phyloP scores from a whole-genome alignment of 768 basidiomycete species.

The Collybia mongolica region DNA sequence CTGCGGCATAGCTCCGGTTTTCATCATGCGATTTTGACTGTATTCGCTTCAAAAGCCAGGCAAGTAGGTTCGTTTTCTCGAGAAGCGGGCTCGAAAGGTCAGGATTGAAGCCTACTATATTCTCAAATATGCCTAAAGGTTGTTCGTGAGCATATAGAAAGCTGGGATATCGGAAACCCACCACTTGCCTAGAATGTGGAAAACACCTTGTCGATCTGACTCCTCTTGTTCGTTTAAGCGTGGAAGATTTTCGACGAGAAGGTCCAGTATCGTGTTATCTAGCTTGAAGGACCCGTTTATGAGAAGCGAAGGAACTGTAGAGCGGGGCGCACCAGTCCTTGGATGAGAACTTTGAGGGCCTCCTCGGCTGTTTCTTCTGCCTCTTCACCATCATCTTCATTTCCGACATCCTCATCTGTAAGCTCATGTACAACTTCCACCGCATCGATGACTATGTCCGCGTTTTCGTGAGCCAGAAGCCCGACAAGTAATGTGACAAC shows the following conservation, averaged over 20 bases:
- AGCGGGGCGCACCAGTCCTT: conserved; percentile 61
- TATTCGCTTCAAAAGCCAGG: conserved; percentile 80
- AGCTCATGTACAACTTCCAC: conserved; percentile 92
- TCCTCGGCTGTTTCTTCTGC: conserved; percentile 61
- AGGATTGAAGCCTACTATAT: conserved; percentile 84
- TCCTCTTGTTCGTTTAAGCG: conserved; percentile 92
- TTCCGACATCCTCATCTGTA: conserved; percentile 93
- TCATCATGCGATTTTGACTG: conserved; percentile 76
- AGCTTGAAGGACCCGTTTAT: conserved; percentile 44
- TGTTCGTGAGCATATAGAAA: background rate
- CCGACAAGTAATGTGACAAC: conserved; percentile 71
- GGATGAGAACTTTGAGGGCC: conserved; percentile 72
- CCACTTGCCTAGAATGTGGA: conserved; percentile 78
- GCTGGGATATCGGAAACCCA: background rate
- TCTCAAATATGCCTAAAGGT: conserved; percentile 87
- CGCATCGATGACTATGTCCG: conserved; percentile 95
- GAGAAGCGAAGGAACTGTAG: background rate
- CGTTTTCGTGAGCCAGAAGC: conserved; percentile 92
- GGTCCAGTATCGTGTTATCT: conserved; percentile 79
- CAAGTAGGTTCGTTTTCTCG: conserved; percentile 68
- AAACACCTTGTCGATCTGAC: conserved; percentile 87
- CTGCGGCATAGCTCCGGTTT: conserved; percentile 91
- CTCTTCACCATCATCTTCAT: conserved; percentile 67
- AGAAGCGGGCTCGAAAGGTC: conserved; percentile 69
- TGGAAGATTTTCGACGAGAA: conserved; percentile 85